These are phyloP conservation scores for Yarrowia deformans DNA, from an alignment of 805 yeast species.

Conservation along the genomic window DNA sequence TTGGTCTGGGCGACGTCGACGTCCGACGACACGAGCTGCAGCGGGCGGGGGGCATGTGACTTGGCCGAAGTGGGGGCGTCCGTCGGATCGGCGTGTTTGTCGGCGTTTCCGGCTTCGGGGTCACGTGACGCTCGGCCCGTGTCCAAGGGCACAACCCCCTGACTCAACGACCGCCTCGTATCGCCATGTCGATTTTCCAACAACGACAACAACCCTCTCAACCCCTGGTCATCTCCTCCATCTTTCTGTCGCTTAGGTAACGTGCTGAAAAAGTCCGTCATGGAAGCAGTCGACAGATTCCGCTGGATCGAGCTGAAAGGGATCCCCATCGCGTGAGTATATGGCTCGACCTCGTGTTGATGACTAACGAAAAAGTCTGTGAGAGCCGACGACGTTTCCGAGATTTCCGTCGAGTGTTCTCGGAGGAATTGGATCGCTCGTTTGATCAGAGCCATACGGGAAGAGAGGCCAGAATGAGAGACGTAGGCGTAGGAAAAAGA, in stretches of 20 bases:
- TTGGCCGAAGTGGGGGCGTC: too few species aligned
- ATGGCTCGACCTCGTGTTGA: constrained; percentile 37
- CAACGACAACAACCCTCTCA: constrained; percentile 16
- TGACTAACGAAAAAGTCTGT: constrained; percentile 16
- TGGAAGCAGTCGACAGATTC: constrained; percentile 40
- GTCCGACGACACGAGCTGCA: too few species aligned
- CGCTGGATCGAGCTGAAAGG: constrained; percentile 33
- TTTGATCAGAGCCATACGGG: constrained; percentile 74
- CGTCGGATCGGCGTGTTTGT: background rate
- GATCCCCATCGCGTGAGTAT: constrained; percentile 30
- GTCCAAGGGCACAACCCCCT: background rate
- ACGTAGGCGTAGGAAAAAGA: constrained; percentile 85
- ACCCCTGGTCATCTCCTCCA: constrained; percentile 16
- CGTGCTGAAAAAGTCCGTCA: constrained; percentile 22
- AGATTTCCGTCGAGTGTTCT: constrained; percentile 54
- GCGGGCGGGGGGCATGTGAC: too few species aligned
- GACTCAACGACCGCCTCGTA: constrained; percentile 13
- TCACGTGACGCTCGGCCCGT: background rate
- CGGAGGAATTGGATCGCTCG: constrained; percentile 76
- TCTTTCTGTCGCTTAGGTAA: constrained; percentile 29
- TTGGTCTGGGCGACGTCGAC: too few species aligned
- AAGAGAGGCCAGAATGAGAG: constrained; percentile 80
- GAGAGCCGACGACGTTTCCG: constrained; percentile 31
- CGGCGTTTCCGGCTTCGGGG: too few species aligned
- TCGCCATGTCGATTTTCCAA: constrained; percentile 28